Evolutionary conservation across 208 protist species (phyloP), one percentile per base, ranked within the genome.

Genomic region (Trichomonas vaginalis): DNA sequence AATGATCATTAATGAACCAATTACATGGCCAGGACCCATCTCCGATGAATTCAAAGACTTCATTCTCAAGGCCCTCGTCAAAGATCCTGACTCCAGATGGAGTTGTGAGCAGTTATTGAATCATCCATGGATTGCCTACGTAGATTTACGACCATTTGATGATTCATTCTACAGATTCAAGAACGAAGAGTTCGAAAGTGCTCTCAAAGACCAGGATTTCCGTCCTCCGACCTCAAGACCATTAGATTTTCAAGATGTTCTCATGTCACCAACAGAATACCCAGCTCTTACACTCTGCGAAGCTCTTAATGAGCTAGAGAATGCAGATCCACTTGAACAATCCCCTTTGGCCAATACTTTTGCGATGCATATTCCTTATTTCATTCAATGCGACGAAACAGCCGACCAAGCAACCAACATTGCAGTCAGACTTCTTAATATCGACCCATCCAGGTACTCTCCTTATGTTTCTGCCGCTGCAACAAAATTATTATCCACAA

Each of bases 1-100:
- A 79, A 97, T 99, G 95, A 99, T 99, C 96, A 97, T 99, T 8
- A 92, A 92, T 21, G 86, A 92, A 39, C 17, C 23, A 92, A 92
- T 92, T 51, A 32, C 42, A 6, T 92, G 86, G 86, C 40, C 45
- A n/a, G 86, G 45, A 39, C 23, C 23, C n/a, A 92, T 92, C 27
- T 92, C 86, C 12, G 86, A 92, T 39, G 10, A 51, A 2, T 92
- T 92, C 17, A 92, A 92, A 92, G 86, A 92, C 46, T 92, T 92
- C 37, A 17, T 92, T 48, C 15, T 39, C 0, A 35, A 47, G 15
- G 45, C 46, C 23, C 42, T 92, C 37, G 40, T 48, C 35, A 92
- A 92, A 39, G 86, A 92, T 92, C 86, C 86, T 2, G 14, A 48
- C 1, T 51, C 6, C 12, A 42, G 86, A 40, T 51, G 40, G 27